phyloP scores from a whole-genome alignment of 2,329 filamentous ascomycete genomes.

The Fusarium fujikuroi region DNA sequence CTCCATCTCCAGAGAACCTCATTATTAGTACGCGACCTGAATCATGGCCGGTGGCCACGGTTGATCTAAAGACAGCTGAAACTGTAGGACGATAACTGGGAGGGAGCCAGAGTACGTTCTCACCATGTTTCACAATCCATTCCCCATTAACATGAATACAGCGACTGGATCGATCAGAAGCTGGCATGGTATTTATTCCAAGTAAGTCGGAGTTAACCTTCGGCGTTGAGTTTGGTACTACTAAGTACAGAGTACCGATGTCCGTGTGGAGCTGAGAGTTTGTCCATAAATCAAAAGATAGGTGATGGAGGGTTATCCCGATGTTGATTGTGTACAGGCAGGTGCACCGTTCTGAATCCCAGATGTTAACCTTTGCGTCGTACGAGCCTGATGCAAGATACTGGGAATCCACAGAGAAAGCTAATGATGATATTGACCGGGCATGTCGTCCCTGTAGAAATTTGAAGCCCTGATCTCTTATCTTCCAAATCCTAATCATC shows the following conservation, averaged over 20 bases:
- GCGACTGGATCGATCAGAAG: rapidly evolving
- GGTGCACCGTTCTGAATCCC: rapidly evolving
- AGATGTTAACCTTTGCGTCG: rapidly evolving
- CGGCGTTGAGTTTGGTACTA: rapidly evolving
- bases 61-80: rapidly evolving
- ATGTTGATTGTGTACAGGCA: rapidly evolving
- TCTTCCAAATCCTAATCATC: rapidly evolving
- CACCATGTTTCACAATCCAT: rapidly evolving
- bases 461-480: rapidly evolving
- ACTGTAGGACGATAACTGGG: rapidly evolving
- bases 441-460: rapidly evolving
- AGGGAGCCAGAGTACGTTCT: rapidly evolving
- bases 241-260: rapidly evolving
- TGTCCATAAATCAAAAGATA: rapidly evolving
- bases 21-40: not conserved
- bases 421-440: rapidly evolving
- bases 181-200: rapidly evolving
- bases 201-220: rapidly evolving
- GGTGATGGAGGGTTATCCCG: rapidly evolving
- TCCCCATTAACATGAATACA: rapidly evolving
- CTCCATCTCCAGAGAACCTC: not conserved
- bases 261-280: not conserved
- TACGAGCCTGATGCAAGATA: rapidly evolving
- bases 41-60: rapidly evolving
- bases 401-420: rapidly evolving